Conservation (phyloP, 805 yeast genomes). For the Tetrapisispora nanseiensis region DNA sequence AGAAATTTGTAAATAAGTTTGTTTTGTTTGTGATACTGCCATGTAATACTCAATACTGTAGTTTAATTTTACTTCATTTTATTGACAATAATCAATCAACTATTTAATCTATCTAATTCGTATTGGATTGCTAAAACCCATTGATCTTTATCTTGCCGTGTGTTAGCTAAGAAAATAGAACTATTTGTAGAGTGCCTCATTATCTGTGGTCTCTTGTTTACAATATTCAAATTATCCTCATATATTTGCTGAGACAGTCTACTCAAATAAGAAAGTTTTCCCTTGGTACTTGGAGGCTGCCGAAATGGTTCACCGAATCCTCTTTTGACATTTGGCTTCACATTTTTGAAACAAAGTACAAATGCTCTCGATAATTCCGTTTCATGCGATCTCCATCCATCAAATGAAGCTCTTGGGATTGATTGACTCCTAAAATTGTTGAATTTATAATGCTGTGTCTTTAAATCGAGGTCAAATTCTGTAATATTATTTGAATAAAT, state of each 20-base stretch:
- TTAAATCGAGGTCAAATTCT: slow-evolving; percentile 42
- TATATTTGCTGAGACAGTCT: slow-evolving; percentile 2
- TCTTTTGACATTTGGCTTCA: slow-evolving; percentile 35
- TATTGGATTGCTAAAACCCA: slow-evolving; percentile 50
- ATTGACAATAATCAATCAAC: background rate
- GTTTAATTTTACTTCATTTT: too few species aligned
- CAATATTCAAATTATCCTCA: slow-evolving; percentile 1
- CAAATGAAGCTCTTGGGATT: slow-evolving; percentile 63
- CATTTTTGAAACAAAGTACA: slow-evolving; percentile 74
- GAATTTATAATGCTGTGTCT: slow-evolving; percentile 38
- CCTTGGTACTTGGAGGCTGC: too few species aligned
- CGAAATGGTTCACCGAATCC: too few species aligned
- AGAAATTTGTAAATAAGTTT: too few species aligned
- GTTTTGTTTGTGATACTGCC: too few species aligned
- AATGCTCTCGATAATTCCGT: slow-evolving; percentile 68
- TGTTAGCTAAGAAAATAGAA: slow-evolving; percentile 69
- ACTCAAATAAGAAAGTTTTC: background rate
- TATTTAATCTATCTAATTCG: slow-evolving; percentile 29
- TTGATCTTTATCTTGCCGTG: slow-evolving; percentile 70
- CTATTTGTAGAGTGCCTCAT: background rate
- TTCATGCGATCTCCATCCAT: slow-evolving; percentile 80
- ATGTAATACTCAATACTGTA: too few species aligned
- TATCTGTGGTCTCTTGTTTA: background rate
- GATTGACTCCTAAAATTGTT: slow-evolving; percentile 45
- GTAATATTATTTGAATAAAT: slow-evolving; percentile 64